Evolutionary conservation across 441 rosid genomes (phyloP), one percentile per base, ranked within the genome.

Genomic region (Pelargonium myrrhifolium): DNA sequence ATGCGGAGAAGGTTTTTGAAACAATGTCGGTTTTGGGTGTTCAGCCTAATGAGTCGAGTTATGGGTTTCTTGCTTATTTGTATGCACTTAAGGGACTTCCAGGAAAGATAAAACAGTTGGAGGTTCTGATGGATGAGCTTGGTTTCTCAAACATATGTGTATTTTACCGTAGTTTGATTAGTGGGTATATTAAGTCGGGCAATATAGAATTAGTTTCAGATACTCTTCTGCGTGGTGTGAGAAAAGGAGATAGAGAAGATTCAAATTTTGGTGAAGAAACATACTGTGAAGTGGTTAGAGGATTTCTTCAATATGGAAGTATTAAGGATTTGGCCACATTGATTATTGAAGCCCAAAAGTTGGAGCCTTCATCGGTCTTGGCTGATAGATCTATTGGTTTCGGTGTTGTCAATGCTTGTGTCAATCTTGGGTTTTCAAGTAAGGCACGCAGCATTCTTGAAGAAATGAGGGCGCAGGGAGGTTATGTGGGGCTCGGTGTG

Each of bases 341-440:
- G 89, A 89, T 94, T 39, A 74, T 78, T 49, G 86, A 88, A 74
- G 84, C 96, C 80, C 97, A 88, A 65, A 92, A 84, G 79, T 72
- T 88, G 75, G 93, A 89, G 74, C 64, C 82, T 75, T 64, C 65
- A 0, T 67, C 67, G 14, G 45, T 49, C 59, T 76, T 17, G 12
- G 72, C 71, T 58, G 84, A 87, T 40, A 80, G 71, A 59, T 88
- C 93, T 0, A 65, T 89, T 70, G 97, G 99, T n/a, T 94, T 81
- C 75, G 83, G 97, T 35, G 69, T 92, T 60, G 69, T 94, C 70
- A 87, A 81, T 75, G 93, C 94, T 65, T 89, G 89, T 80, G 84
- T 94, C 5, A 75, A 66, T 64, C 89, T 89, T 55, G 98, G 97
- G 63, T 79, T 83, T 47, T 83, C 92, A 17, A 85, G 84, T 85